These are phyloP conservation scores for Calonectria ilicicola DNA, from an alignment of 2,329 filamentous ascomycete species.

Conservation along the genomic window DNA sequence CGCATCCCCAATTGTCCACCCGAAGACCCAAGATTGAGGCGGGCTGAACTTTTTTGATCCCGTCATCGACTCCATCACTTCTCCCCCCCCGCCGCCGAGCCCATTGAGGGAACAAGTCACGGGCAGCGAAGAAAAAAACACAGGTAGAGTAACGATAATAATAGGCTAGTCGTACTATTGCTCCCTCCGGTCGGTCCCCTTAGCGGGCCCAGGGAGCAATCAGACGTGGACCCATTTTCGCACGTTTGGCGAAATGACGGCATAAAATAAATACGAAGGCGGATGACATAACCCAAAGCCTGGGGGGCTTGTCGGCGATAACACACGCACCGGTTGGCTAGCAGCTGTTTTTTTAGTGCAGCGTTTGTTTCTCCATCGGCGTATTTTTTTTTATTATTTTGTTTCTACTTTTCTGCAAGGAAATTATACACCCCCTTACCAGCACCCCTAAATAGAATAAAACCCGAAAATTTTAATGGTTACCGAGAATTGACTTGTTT, in stretches of 20 bases:
- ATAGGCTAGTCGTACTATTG: background rate
- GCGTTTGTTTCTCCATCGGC: background rate
- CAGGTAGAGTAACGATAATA: too few relatives aligned
- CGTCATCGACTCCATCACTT: background rate
- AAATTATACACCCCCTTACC: too few relatives aligned
- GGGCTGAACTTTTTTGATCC: background rate
- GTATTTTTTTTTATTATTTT: background rate
- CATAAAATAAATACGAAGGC: conserved; percentile 4
- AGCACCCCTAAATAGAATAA: background rate
- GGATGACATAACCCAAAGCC: background rate
- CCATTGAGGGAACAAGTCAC: background rate
- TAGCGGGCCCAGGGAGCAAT: background rate
- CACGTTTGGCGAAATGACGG: conserved; percentile 5
- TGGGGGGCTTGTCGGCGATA: background rate
- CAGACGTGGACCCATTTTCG: background rate
- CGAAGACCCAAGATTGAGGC: background rate
- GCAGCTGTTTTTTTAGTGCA: too few relatives aligned
- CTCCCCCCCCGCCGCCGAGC: too few relatives aligned
- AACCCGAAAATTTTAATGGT: background rate
- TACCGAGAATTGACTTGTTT: background rate
- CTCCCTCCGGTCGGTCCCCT: background rate
- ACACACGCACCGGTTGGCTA: background rate
- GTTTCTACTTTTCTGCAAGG: too few relatives aligned
- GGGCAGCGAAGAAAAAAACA: too few relatives aligned
- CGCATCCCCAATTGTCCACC: background rate